Base-by-base conservation (phyloP, 2,329 filamentous ascomycete species). In the Pseudogymnoascus sp. region DNA sequence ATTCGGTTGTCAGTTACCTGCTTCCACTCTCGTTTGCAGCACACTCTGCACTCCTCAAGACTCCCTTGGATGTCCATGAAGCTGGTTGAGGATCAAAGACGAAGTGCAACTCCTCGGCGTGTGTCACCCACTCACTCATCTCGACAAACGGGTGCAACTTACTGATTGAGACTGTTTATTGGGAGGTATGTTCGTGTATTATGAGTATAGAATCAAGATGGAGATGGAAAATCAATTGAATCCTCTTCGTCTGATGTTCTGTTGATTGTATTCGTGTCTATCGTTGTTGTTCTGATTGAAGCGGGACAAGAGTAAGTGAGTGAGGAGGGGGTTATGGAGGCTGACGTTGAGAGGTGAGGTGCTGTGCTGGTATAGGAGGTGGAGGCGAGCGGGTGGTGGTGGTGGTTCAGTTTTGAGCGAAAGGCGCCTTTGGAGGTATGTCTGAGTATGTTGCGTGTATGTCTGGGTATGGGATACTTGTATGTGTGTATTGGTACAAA, bases 321-420 rank as follows among this genome's bases (percentile, higher is more conserved):
- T n/a, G n/a, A 34, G 48, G 25, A 34, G 6, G 48, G 48, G 16
- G 48, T 31, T 57, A 57, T 57, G 48, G 48, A 57, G 48, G 25
- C 48, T 34, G 48, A 57, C 48, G 48, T 57, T 57, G 48, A 57
- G 48, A 25, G 41, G 41, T 51, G 45, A 45, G 48, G 48, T 57
- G 48, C 4, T 23, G 16, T 13, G 39, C 21, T n/a, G 16, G 25
- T 57, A 57, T 51, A 51, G 45, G 45, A 51, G 43, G 43, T n/a
- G 48, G 14, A 28, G 23, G 48, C 48, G 48, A 31, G 19, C 25
- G 21, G 45, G 10, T 23, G 41, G 10, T 6, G n/a, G 39, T 41
- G n/a, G 41, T 45, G 19, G 41, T 23, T 4, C 25, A 8, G 45
- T 51, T 51, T 51, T 51, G 45, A 19, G 48, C 48, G 23, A 31